Evolutionary conservation across 2,329 filamentous ascomycete genomes (phyloP).

Genomic region (Pseudogymnoascus sp.): DNA sequence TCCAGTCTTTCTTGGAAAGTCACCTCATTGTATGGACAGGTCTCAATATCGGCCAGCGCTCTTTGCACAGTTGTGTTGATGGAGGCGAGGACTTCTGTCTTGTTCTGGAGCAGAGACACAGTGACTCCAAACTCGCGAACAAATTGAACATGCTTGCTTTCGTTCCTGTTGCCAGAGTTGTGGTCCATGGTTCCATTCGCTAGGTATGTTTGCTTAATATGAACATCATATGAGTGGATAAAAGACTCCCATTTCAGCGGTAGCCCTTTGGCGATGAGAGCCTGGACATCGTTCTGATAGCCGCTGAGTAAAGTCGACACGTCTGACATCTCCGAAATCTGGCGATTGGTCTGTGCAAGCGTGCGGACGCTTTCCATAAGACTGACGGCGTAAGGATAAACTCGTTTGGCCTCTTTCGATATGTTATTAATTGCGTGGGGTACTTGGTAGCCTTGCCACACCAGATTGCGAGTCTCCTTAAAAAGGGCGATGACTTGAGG

Average conservation of each 20-base stretch:
- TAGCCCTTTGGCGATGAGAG: constrained; percentile 75
- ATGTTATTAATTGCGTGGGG: constrained; percentile 92
- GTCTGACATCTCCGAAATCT: constrained; percentile 77
- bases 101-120: constrained; percentile 80
- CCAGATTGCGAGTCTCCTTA: constrained; percentile 93
- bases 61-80: constrained; percentile 79
- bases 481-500: constrained; percentile 94
- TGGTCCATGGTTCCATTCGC: constrained; percentile 54
- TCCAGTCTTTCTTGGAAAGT: constrained; percentile 76
- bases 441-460: constrained; percentile 90
- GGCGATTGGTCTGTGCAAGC: constrained; percentile 76
- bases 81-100: constrained; percentile 69
- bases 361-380: constrained; percentile 98
- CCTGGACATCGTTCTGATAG: constrained; percentile 84
- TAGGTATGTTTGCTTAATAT: constrained; percentile 56
- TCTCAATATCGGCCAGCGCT: constrained; percentile 72
- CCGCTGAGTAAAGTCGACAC: constrained; percentile 83
- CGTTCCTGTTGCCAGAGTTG: constrained; percentile 45
- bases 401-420: constrained; percentile 96
- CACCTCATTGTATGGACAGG: constrained; percentile 73
- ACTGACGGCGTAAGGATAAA: constrained; percentile 96
- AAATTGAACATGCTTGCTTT: constrained; percentile 94
- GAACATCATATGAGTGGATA: constrained; percentile 90
- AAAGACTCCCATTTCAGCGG: constrained; percentile 96
- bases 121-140: constrained; percentile 86